phyloP scores from a whole-genome alignment of 805 yeast genomes.

The Metschnikowia orientalis region DNA sequence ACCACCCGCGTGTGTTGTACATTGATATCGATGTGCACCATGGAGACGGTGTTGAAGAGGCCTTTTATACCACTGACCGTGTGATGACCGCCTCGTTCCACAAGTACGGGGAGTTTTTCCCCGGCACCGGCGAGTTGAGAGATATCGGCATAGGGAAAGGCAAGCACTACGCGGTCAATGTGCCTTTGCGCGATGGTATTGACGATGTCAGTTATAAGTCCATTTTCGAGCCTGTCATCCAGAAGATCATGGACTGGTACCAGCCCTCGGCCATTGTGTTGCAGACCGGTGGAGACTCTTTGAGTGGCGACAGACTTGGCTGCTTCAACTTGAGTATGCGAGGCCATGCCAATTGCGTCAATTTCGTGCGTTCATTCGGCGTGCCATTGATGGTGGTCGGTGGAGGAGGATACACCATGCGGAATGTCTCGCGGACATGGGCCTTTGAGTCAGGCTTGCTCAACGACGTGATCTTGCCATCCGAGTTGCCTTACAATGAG shows the following conservation, averaged over 20 bases:
- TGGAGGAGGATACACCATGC: constrained; percentile 98
- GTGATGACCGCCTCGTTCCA: constrained; percentile 91
- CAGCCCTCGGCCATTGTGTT: constrained; percentile 96
- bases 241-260: constrained; percentile 73
- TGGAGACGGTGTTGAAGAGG: constrained; percentile 95
- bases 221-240: constrained; percentile 83
- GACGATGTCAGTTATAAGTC: constrained; percentile 86
- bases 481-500: constrained; percentile 88
- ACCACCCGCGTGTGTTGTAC: constrained; percentile 80
- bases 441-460: constrained; percentile 86
- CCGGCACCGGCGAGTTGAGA: constrained; percentile 85
- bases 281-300: constrained; percentile 97
- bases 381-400: constrained; percentile 92
- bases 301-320: constrained; percentile 93
- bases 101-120: constrained; percentile 89
- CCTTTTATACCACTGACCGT: constrained; percentile 85
- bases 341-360: constrained; percentile 96
- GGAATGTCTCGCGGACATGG: constrained; percentile 96
- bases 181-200: constrained; percentile 87
- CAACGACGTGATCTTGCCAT: constrained; percentile 70
- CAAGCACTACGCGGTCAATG: constrained; percentile 77
- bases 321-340: constrained; percentile 89
- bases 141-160: constrained; percentile 85
- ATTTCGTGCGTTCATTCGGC: constrained; percentile 78
- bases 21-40: constrained; percentile 91